phyloP scores from a whole-genome alignment of 116 monocot genomes.

The Thalassia testudinum region DNA sequence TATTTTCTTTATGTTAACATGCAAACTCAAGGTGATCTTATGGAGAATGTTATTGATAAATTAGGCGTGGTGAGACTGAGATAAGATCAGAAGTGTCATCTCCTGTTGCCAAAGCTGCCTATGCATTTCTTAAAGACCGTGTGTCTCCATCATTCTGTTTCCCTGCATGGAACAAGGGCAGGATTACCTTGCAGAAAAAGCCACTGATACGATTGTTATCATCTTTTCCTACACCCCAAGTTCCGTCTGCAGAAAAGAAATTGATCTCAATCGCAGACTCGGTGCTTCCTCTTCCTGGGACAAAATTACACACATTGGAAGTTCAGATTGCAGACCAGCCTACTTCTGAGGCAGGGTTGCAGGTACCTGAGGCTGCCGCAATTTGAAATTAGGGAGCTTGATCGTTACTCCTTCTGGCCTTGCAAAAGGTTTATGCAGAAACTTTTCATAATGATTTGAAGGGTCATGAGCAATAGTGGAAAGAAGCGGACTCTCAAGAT shows the following conservation, averaged over 20 bases:
- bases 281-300: constrained; percentile 45
- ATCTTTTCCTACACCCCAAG: constrained; percentile 14
- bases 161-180: constrained; percentile 86
- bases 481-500: too few relatives aligned
- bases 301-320: constrained; percentile 22
- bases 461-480: too few relatives aligned
- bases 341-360: too few relatives aligned
- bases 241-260: background rate
- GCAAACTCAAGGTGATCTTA: too few relatives aligned
- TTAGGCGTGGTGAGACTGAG: constrained; percentile 86
- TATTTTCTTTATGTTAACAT: too few relatives aligned
- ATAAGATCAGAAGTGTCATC: constrained; percentile 38
- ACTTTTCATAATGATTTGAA: too few relatives aligned
- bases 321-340: background rate
- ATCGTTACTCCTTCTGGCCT: too few relatives aligned
- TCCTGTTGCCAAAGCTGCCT: constrained; percentile 59
- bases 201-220: constrained; percentile 54
- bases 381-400: too few relatives aligned
- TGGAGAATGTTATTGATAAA: constrained; percentile 9
- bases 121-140: constrained; percentile 53
- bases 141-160: constrained; percentile 58
- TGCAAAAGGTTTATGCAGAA: too few relatives aligned
- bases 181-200: constrained; percentile 51
- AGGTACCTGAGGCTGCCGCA: too few relatives aligned
- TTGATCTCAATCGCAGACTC: constrained; percentile 38